phyloP scores from a whole-genome alignment of 306 rosid species.

The Comarum palustre region DNA sequence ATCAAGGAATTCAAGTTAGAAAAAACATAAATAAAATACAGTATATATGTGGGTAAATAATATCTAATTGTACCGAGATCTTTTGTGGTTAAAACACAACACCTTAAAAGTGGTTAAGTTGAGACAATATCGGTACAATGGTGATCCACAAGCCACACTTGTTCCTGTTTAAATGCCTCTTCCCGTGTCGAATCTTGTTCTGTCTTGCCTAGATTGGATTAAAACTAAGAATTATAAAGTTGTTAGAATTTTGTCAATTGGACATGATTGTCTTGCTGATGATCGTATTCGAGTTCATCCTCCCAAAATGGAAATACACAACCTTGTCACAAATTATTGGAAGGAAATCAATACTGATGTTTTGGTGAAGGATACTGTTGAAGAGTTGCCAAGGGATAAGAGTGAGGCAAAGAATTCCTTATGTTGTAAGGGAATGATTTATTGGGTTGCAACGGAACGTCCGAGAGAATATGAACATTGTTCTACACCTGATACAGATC shows the following conservation, averaged over 20 bases:
- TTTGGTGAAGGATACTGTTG: neutral
- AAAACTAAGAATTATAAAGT: neutral
- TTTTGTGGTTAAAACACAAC: no score
- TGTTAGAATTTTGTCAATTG: neutral
- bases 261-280: neutral
- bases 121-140: no score
- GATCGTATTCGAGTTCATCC: neutral
- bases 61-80: no score
- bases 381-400: no score
- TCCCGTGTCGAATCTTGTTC: neutral
- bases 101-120: no score
- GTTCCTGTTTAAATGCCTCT: no score
- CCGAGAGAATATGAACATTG: neutral
- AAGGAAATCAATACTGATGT: neutral
- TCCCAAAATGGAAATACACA: conserved; percentile 2
- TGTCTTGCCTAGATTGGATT: neutral
- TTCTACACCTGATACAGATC: neutral
- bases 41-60: no score
- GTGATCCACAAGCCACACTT: no score
- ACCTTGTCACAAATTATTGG: conserved; percentile 12
- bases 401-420: neutral
- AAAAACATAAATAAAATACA: no score
- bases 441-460: neutral
- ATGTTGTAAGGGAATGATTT: neutral
- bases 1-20: conserved; percentile 1